Percentiles rank a stretch among this genome's conserved stretches.
Conservation (phyloP, 805 yeast genomes). For the Metschnikowia vanudenii region DNA sequence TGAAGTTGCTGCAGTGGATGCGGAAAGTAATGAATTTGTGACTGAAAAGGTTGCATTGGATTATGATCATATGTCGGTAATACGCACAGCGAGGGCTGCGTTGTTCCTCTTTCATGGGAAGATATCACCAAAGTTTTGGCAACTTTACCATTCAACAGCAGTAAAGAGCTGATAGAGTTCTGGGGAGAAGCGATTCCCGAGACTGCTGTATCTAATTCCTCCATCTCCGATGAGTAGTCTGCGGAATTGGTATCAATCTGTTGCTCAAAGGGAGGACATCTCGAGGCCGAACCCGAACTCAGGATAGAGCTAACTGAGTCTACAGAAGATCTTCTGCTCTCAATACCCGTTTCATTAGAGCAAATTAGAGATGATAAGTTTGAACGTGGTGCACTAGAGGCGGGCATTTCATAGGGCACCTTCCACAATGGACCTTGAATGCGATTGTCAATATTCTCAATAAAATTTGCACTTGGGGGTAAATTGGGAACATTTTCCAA, state of each 20-base stretch:
- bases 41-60: background rate
- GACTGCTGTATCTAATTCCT: slow-evolving; percentile 19
- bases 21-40: background rate
- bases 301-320: slow-evolving; percentile 52
- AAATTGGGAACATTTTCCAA: slow-evolving; percentile 3
- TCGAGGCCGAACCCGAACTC: slow-evolving; percentile 33
- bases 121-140: slow-evolving; percentile 8
- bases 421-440: slow-evolving; percentile 55
- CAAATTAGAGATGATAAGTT: slow-evolving; percentile 17
- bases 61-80: background rate
- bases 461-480: background rate
- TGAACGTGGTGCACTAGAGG: slow-evolving; percentile 17
- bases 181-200: slow-evolving; percentile 15
- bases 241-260: slow-evolving; percentile 22
- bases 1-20: background rate
- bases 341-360: slow-evolving; percentile 10
- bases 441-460: slow-evolving; percentile 22
- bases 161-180: slow-evolving; percentile 20
- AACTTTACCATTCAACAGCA: slow-evolving; percentile 20
- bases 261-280: slow-evolving; percentile 33
- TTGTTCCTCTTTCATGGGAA: background rate
- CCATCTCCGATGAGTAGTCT: slow-evolving; percentile 14
- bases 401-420: slow-evolving; percentile 59
- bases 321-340: slow-evolving; percentile 43
- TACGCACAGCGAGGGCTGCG: background rate